Evolutionary conservation across 2,329 filamentous ascomycete genomes (phyloP).

Genomic region (Colletotrichum viniferum): DNA sequence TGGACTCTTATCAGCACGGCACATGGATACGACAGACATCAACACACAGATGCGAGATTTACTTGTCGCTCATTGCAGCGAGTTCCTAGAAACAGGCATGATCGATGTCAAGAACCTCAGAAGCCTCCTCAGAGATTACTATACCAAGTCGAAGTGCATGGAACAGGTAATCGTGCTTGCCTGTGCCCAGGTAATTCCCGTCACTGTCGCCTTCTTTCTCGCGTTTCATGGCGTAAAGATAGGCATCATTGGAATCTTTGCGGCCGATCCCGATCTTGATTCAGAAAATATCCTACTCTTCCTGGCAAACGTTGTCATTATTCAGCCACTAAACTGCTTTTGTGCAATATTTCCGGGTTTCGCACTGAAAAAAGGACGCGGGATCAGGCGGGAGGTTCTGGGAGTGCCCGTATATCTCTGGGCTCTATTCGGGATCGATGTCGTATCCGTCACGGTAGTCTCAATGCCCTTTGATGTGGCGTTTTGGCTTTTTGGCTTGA

Average conservation of each 20-base stretch:
- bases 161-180: not conserved
- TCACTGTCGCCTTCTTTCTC: not conserved
- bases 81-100: not conserved
- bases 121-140: not conserved
- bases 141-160: not conserved
- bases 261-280: not conserved
- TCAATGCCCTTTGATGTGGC: not conserved
- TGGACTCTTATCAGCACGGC: accelerated
- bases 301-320: not conserved
- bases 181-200: not conserved
- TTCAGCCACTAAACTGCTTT: not conserved
- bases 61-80: not conserved
- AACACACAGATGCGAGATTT: not conserved
- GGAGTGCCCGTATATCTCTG: not conserved
- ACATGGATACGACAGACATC: not conserved
- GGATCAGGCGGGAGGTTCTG: accelerated
- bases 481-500: not conserved
- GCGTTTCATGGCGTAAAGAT: not conserved
- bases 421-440: not conserved
- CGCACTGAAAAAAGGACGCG: not conserved
- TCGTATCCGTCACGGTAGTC: not conserved
- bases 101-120: not conserved
- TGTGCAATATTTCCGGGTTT: not conserved
- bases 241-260: not conserved
- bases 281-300: not conserved